Evolutionary conservation across 805 yeast genomes (phyloP), one percentile per base, ranked within the genome.

Genomic region (Pichia gijzeniarum): DNA sequence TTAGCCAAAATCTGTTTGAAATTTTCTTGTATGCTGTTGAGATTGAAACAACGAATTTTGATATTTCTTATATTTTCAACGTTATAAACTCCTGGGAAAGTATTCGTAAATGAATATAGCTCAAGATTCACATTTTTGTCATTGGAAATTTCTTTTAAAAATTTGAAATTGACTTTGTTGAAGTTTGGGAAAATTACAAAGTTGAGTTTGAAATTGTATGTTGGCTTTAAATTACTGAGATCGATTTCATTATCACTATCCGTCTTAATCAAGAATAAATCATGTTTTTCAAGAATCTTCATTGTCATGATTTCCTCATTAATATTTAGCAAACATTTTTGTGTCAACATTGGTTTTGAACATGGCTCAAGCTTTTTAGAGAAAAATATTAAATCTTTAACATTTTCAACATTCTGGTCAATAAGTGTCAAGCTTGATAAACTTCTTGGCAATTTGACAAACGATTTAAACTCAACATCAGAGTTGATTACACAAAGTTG

Each of bases 401-500:
- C 48, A 7, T 35, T 35, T 13, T 49, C 50, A 16, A 38, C 35
- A 28, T 55, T 47, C 32, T 45, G 45, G 38, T 58, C 49, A 19
- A 47, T 53, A 2, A 60, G 27, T 5, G 56, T 50, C 4, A 60
- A 13, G 13, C 38, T 51, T 17, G 28, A 31, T 18, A 59, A 36
- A 19, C 38, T 40, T 14, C 37, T 17, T 10, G 64, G 57, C 16
- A 59, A 30, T 37, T 49, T 47, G 22, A 57, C 22, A n/a, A 40
- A 35, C 13, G 30, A n/a, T 22, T 48, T 43, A 59, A 56, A 60
- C 0, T 25, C 30, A 8, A 60, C 36, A 4, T 48, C 46, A 41
- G 61, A 56, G 20, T 59, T 53, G 19, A 54, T 46, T 18, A 60
- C 32, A 4, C 44, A 25, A 7, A 59, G 10, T 13, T 47, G 47